Conservation (phyloP, 2,329 filamentous ascomycete species). For the Herpotrichia juniperi region DNA sequence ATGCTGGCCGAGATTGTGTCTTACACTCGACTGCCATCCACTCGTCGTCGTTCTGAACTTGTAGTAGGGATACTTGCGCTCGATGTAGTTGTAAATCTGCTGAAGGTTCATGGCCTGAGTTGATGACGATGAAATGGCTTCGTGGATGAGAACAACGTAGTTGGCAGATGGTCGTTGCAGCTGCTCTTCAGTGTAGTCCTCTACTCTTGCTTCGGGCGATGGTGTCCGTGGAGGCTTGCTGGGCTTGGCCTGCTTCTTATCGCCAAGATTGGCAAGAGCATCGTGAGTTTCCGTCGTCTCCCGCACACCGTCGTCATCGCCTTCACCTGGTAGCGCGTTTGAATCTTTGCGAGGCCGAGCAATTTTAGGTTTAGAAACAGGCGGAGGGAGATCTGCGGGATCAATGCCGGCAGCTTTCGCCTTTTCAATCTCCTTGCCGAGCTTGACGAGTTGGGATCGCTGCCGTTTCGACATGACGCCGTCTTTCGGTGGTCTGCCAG, state of each 20-base stretch:
- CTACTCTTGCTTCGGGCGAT: slow-evolving; percentile 66
- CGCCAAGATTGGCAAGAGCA: slow-evolving; percentile 37
- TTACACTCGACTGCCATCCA: slow-evolving; percentile 71
- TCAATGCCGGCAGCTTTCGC: slow-evolving; percentile 46
- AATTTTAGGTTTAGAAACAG: slow-evolving; percentile 41
- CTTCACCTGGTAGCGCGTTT: slow-evolving; percentile 41
- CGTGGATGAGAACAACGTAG: slow-evolving; percentile 69
- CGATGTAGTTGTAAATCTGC: slow-evolving; percentile 69
- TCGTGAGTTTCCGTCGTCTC: slow-evolving; percentile 48
- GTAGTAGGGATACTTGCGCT: slow-evolving; percentile 68
- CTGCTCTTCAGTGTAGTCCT: slow-evolving; percentile 75
- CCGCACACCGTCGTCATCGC: slow-evolving; percentile 40
- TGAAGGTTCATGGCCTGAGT: slow-evolving; percentile 66
- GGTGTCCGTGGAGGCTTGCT: slow-evolving; percentile 58
- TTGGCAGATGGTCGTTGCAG: slow-evolving; percentile 70
- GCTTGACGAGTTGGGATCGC: slow-evolving; percentile 67
- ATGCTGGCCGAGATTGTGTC: slow-evolving; percentile 67
- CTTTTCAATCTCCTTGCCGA: slow-evolving; percentile 55
- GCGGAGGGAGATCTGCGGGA: slow-evolving; percentile 40
- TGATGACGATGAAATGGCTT: slow-evolving; percentile 63
- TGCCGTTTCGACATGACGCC: slow-evolving; percentile 84
- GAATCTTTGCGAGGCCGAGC: slow-evolving; percentile 43
- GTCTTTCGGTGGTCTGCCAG: slow-evolving; percentile 82
- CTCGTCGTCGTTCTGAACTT: slow-evolving; percentile 64
- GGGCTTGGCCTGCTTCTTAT: slow-evolving; percentile 56